Evolutionary conservation across 257 asterid genomes (phyloP), one percentile per base, ranked within the genome.

Genomic region (Datura wrightii): DNA sequence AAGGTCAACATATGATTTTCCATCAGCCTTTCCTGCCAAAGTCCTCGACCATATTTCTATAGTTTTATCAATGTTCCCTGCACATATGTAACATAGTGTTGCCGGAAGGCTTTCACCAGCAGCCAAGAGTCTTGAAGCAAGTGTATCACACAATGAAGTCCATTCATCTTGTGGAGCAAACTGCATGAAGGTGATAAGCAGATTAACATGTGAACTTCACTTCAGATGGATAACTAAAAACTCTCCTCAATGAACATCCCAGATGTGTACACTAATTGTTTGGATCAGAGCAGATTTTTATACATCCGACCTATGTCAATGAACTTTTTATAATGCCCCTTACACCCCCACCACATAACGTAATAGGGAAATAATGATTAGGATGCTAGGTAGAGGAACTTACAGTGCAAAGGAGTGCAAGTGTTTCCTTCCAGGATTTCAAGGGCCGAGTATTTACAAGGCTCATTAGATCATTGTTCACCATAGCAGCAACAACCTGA

Each of bases 381-480:
- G 19, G 62, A 74, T 48, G 44, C 11, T 24, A 76, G 60, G 62
- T 48, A 50, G 80, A 87, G 55, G 56, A 70, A 92, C 97, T 92
- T 88, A 96, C 99, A 56, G 97, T 89, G 89, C 99, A 96, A 69
- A 94, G 91, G 85, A 94, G 97, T 81, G 98, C 98, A 83, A 96
- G 95, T 80, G 99, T 96, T 92, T 96, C 99, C 92, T 93, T 96
- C 99, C 99, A 96, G 56, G 97, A 92, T 82, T 93, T 94, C 89
- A 94, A 87, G 67, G 99, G 99, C 82, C 99, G 89, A 59, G 92
- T 87, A 62, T 93, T 93, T 71, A 93, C 98, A 87, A 96, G 89
- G 96, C 98, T 94, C 92, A 91, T 90, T 39, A 96, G 90, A 87
- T 96, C 99, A 89, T 90, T 92, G 91, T 94, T 94, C 58, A 96